Evolutionary conservation across 1,284 basidiomycete genomes (phyloP).

Genomic region (Fomitopsis palustris): DNA sequence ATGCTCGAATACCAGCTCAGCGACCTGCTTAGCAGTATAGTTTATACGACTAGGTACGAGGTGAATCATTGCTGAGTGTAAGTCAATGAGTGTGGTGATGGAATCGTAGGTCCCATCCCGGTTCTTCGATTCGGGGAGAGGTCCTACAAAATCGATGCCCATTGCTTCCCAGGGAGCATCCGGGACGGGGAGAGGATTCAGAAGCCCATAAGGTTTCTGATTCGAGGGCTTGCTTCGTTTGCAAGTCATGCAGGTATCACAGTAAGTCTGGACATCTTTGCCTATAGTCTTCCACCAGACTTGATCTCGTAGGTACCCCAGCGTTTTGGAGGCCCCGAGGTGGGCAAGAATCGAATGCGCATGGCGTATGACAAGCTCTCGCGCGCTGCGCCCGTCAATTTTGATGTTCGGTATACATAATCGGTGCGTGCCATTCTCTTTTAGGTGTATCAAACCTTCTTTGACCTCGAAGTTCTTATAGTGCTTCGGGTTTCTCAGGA

Average conservation of each 20-base stretch:
- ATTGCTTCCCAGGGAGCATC: constrained; percentile 27
- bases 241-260: constrained; percentile 25
- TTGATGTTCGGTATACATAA: constrained; percentile 26
- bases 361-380: constrained; percentile 27
- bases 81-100: constrained; percentile 29
- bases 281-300: constrained; percentile 30
- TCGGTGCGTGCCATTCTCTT: constrained; percentile 5
- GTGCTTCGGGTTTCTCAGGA: constrained; percentile 6
- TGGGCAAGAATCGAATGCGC: constrained; percentile 30
- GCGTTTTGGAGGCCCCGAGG: constrained; percentile 24
- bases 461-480: constrained; percentile 18
- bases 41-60: constrained; percentile 23
- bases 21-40: constrained; percentile 31
- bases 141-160: constrained; percentile 36
- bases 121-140: constrained; percentile 32
- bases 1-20: constrained; percentile 34
- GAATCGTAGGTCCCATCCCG: constrained; percentile 6
- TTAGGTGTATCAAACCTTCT: constrained; percentile 16
- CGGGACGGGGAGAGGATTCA: constrained; percentile 21
- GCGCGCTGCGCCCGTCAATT: constrained; percentile 13
- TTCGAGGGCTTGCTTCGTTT: constrained; percentile 20
- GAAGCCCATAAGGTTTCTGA: constrained; percentile 22
- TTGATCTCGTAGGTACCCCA: constrained; percentile 21
- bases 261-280: constrained; percentile 21
- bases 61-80: constrained; percentile 30